These are phyloP conservation scores for Populus hybrid DNA, from an alignment of 441 rosid species.

Conservation along the genomic window DNA sequence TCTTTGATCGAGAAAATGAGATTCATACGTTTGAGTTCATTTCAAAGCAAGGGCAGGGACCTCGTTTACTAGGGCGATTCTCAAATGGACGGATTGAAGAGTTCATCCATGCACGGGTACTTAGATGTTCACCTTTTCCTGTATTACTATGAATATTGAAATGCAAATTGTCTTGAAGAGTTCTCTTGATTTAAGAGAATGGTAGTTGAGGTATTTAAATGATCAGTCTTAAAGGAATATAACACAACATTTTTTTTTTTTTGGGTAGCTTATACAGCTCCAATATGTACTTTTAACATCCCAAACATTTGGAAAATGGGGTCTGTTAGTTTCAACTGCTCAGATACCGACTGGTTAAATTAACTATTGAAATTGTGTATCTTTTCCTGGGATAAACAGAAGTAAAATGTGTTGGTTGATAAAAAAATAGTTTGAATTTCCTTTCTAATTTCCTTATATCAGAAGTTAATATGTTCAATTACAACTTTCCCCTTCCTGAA, in stretches of 20 bases:
- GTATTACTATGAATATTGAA: not conserved
- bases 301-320: not conserved
- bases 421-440: not conserved
- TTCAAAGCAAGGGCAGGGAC: conserved; percentile 90
- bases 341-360: not conserved
- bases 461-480: not conserved
- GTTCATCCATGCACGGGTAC: conserved; percentile 87
- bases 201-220: not conserved
- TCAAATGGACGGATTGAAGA: conserved; percentile 84
- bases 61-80: conserved; percentile 72
- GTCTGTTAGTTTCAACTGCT: not conserved
- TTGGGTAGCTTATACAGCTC: not conserved
- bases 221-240: not conserved
- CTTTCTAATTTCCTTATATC: not conserved
- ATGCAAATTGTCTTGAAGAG: not conserved
- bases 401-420: not conserved
- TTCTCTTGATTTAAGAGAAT: not conserved
- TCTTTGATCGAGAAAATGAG: conserved; percentile 80
- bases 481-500: conserved; percentile 2
- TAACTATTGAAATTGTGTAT: not conserved
- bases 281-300: not conserved
- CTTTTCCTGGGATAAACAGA: not conserved
- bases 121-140: not conserved
- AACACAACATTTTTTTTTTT: not conserved
- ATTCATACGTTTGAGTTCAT: conserved; percentile 83